phyloP scores from a whole-genome alignment of 164 flowering plant species.

The Chimonanthus salicifolius region DNA sequence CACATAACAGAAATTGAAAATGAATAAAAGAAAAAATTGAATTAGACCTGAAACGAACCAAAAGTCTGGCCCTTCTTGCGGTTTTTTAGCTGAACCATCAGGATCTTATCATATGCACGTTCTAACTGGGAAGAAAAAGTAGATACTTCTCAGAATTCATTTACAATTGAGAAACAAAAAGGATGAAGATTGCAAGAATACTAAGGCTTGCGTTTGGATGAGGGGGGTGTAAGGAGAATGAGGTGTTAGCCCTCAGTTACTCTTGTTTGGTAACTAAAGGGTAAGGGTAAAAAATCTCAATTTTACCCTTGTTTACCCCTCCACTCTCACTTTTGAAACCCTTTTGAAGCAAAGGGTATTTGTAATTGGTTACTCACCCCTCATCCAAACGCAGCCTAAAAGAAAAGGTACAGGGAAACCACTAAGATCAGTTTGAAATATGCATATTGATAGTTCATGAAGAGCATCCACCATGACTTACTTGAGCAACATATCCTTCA shows the following conservation, averaged over 20 bases:
- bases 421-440: background rate
- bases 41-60: slow-evolving; percentile 75
- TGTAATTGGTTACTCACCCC: too few species aligned
- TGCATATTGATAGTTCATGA: background rate
- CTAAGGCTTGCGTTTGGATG: too few species aligned
- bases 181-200: background rate
- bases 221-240: too few species aligned
- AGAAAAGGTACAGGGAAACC: background rate
- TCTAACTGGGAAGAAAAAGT: slow-evolving; percentile 55
- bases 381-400: background rate
- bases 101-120: slow-evolving; percentile 86
- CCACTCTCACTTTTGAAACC: too few species aligned
- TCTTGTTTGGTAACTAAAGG: too few species aligned
- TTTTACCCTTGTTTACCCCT: too few species aligned
- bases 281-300: too few species aligned
- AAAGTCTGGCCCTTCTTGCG: slow-evolving; percentile 83
- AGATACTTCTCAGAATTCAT: background rate
- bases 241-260: too few species aligned
- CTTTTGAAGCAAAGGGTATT: too few species aligned
- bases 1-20: background rate
- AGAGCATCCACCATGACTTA: slow-evolving; percentile 25
- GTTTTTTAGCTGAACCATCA: slow-evolving; percentile 74
- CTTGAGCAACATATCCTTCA: slow-evolving; percentile 57
- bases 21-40: background rate
- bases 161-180: background rate